Evolutionary conservation across 345 rosid species (phyloP), one percentile per base, ranked within the genome.

Genomic region (Sonneratia alba): DNA sequence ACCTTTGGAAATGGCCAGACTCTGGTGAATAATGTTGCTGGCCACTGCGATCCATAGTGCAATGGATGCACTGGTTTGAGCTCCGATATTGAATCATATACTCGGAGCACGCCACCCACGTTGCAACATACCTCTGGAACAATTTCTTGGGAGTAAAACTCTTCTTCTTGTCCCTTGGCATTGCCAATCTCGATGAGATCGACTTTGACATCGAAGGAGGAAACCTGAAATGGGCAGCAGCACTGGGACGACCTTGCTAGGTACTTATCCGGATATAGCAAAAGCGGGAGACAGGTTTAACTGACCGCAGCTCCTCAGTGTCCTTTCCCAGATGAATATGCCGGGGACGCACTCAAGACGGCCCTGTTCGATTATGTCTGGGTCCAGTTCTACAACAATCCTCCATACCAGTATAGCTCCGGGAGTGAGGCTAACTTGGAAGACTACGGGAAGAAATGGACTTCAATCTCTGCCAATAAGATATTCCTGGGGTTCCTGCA

Each of bases 371-470:
- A 67, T 21, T 67, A 67, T 34, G 34, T 67, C 15, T 67, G 70
- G 70, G 51, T 67, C 16, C 70, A 67, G 70, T 67, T 67, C 51
- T 67, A 38, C 70, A 67, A 67, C 70, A 67, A 67, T 51, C 70
- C 70, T 42, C 70, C 49, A 34, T 67, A 51, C 51, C 70, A 67
- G 49, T 67, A 67, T 27, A 67, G 51, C 32, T 7, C 51, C 24
- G 70, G 51, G 1, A 45, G 27, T n/a, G 32, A 15, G 42, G 42
- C 49, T 9, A 40, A 24, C 49, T 67, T 67, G 34, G 70, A 67
- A 24, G 14, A 36, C 22, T 10, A 10, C 15, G 40, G 70, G 70
- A 67, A 67, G 49, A n/a, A 19, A 18, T 67, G 70, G 70, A 67
- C 51, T 24, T 67, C 70, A 21, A 67, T 67, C 16, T 8, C 22